Evolutionary conservation across 371 early-diverging fungal species (phyloP).

Genomic region (Mortierella sp.): DNA sequence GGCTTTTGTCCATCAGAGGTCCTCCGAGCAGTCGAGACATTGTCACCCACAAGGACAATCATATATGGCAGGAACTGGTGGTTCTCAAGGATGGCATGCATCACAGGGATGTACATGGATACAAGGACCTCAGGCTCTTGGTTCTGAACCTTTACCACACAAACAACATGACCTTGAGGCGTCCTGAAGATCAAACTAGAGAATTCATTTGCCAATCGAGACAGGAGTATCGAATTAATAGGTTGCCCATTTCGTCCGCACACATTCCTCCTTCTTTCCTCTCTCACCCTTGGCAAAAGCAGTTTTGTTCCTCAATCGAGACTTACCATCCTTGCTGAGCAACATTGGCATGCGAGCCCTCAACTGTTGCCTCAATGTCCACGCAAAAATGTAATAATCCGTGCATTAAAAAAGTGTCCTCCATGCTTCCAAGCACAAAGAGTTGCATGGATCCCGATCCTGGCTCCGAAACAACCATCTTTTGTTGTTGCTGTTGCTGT

Average conservation of each 20-base stretch:
- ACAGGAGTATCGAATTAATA: background rate
- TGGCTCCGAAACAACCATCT: background rate
- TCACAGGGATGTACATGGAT: slow-evolving; percentile 63
- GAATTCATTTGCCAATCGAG: background rate
- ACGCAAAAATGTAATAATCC: slow-evolving; percentile 75
- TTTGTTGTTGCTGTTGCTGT: slow-evolving; percentile 17
- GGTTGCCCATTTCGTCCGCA: no score
- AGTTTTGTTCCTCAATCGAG: no score
- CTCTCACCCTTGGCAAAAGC: no score
- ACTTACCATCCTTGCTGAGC: slow-evolving; percentile 68
- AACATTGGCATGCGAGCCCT: slow-evolving; percentile 64
- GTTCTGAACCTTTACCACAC: slow-evolving; percentile 60
- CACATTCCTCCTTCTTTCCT: background rate
- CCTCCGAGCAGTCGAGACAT: slow-evolving; percentile 37
- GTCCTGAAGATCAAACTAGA: slow-evolving; percentile 61
- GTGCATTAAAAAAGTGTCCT: slow-evolving; percentile 73
- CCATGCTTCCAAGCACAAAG: slow-evolving; percentile 79
- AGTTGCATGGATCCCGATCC: slow-evolving; percentile 53
- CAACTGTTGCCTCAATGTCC: slow-evolving; percentile 81
- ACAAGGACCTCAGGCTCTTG: slow-evolving; percentile 62
- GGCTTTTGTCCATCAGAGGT: slow-evolving; percentile 42
- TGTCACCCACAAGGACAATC: slow-evolving; percentile 68
- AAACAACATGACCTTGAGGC: slow-evolving; percentile 57
- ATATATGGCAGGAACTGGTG: slow-evolving; percentile 79
- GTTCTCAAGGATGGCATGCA: slow-evolving; percentile 75